Evolutionary conservation across 2,329 filamentous ascomycete species (phyloP), one percentile per base, ranked within the genome.

Genomic region (Rhynchosporium graminicola): DNA sequence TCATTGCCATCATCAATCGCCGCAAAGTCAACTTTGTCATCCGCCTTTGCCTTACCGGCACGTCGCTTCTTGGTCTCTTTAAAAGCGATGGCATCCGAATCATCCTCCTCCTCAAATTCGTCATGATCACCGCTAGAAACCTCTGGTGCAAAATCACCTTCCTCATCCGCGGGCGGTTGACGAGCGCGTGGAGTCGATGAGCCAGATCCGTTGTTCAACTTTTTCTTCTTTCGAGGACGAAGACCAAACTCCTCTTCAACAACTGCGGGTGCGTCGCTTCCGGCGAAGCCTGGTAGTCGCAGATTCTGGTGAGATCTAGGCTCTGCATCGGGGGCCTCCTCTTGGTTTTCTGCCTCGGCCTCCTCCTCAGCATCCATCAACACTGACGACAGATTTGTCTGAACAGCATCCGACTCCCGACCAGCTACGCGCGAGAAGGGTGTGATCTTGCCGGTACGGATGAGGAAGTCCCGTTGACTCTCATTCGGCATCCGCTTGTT

Each of bases 401-500:
- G 82, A 2, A 87, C 81, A 3, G 83, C 85, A 33, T 84, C 80
- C 3, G 81, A 72, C 29, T 71, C 81, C 1, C 87, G 78, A 13
- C 85, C 82, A 31, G 86, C 86, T 69, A 96, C 84, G 47, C 62
- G 65, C 7, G 92, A 90, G 72, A 99, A 99, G 0, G 95, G 95
- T 0, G 95, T 99, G 69, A 99, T 98, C 77, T 98, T 98, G 65
- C 95, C 95, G 0, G 94, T 99, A 33, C 95, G 87, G 55, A 99
- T 95, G 52, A 99, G 83, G 74, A 90, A 99, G 52, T 97, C 93
- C 57, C 93, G 86, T 64, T 91, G 87, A 29, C 85, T 92, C 78
- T 98, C 95, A 64, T 90, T 90, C 1, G 90, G 87, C 61, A 94
- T 77, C 59, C 85, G 86, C 63, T 82, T 81, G 58, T 83, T 86